These are phyloP conservation scores for Neofusicoccum parvum DNA, from an alignment of 2,329 filamentous ascomycete species.

Conservation along the genomic window DNA sequence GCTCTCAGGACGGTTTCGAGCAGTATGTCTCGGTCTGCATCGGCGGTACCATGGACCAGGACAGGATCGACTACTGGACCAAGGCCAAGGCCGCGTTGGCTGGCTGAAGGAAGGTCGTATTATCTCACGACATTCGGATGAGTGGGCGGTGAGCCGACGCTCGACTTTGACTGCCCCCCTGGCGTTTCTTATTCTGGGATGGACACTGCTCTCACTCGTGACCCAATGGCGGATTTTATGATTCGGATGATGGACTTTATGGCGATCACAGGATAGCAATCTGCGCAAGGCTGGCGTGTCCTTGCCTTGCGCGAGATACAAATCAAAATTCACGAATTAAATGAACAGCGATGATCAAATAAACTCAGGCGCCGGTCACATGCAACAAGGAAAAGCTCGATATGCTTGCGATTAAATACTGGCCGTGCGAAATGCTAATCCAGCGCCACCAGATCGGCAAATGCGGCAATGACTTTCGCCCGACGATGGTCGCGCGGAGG, in stretches of 20 bases:
- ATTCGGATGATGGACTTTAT: not conserved
- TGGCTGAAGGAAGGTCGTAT: constrained; percentile 1
- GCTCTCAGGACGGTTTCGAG: constrained; percentile 53
- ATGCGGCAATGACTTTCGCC: constrained; percentile 1
- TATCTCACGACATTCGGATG: not conserved
- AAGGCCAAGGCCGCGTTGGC: constrained; percentile 15
- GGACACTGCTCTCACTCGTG: not conserved
- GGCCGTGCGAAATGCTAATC: not conserved
- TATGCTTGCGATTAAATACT: not conserved
- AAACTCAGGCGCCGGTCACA: not conserved
- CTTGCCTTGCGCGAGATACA: not conserved
- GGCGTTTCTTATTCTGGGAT: not conserved
- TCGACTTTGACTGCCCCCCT: not conserved
- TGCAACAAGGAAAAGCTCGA: not conserved
- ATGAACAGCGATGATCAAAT: not conserved
- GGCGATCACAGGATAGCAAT: not conserved
- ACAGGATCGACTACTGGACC: constrained; percentile 16
- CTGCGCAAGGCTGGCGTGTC: not conserved
- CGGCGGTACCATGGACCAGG: constrained; percentile 17
- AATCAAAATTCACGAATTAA: not conserved
- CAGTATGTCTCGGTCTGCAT: constrained; percentile 49
- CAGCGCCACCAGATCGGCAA: not conserved
- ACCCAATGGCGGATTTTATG: not conserved
- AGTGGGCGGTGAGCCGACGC: not conserved
- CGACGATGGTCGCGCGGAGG: not conserved